Evolutionary conservation across 352 stramenopile species (phyloP).

Genomic region (Pythium aphanidermatum): DNA sequence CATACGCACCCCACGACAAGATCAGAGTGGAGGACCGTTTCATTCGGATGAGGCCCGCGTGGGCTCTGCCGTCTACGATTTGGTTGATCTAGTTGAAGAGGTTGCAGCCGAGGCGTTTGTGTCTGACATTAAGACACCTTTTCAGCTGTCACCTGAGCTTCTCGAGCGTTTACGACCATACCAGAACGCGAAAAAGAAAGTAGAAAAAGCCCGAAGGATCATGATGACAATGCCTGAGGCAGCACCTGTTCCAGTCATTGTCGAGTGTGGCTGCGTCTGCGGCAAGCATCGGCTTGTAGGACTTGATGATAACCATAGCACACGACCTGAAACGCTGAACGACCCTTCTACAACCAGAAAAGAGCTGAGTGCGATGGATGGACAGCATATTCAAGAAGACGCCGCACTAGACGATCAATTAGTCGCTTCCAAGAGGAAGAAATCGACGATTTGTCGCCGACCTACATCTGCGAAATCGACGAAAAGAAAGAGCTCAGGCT

Average conservation of each 20-base stretch:
- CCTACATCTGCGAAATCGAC: background rate
- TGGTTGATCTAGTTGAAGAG: slow-evolving; percentile 52
- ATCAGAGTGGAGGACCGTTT: slow-evolving; percentile 16
- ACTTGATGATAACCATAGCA: background rate
- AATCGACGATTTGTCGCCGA: slow-evolving; percentile 16
- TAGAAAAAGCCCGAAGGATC: slow-evolving; percentile 38
- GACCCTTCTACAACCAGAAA: slow-evolving; percentile 5
- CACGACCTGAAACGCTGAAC: slow-evolving; percentile 4
- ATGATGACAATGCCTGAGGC: slow-evolving; percentile 20
- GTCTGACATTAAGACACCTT: slow-evolving; percentile 19
- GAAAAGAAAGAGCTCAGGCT: slow-evolving; percentile 1
- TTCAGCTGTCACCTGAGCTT: slow-evolving; percentile 18
- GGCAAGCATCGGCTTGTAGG: slow-evolving; percentile 32
- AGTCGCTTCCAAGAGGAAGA: slow-evolving; percentile 17
- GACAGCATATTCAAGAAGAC: no score
- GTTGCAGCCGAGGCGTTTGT: slow-evolving; percentile 43
- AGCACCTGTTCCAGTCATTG: background rate
- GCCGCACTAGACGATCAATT: no score
- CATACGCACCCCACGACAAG: no score
- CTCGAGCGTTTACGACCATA: slow-evolving; percentile 26
- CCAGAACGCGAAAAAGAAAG: slow-evolving; percentile 35
- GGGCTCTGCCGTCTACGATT: slow-evolving; percentile 37
- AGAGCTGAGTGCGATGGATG: no score
- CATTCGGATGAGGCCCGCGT: slow-evolving; percentile 55
- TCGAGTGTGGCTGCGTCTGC: slow-evolving; percentile 40